Conservation (phyloP, 257 asterid species). For the Nicotiana benthamiana region DNA sequence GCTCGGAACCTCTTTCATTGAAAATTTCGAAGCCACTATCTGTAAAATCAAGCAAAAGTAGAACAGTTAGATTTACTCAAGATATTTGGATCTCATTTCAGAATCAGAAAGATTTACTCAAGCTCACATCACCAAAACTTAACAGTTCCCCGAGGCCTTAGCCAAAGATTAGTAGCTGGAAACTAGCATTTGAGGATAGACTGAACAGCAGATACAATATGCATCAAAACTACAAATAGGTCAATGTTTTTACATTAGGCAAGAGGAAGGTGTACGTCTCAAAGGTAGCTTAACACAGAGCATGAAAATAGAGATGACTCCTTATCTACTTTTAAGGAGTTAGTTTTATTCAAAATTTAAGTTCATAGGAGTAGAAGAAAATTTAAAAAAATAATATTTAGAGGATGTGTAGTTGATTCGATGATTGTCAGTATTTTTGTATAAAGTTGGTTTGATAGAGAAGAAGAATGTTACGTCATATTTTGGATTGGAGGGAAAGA, state of each 20-base stretch:
- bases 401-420: neutral
- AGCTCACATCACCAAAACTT: neutral
- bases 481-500: neutral
- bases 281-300: neutral
- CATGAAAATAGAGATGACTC: neutral
- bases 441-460: neutral
- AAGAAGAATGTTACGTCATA: neutral
- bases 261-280: neutral
- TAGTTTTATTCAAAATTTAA: too few relatives aligned
- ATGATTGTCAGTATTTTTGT: neutral
- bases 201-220: neutral
- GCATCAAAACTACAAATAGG: neutral
- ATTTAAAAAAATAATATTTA: too few relatives aligned
- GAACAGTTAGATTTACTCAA: neutral
- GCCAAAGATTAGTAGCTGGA: neutral
- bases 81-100: neutral
- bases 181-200: neutral
- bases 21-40: slow-evolving; percentile 29
- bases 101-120: neutral
- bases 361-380: neutral
- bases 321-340: neutral
- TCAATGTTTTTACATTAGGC: neutral
- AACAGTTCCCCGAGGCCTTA: neutral
- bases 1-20: slow-evolving; percentile 18
- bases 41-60: slow-evolving; percentile 23